Evolutionary conservation across 2,329 filamentous ascomycete genomes (phyloP).

Genomic region (Rutstroemia sp.): DNA sequence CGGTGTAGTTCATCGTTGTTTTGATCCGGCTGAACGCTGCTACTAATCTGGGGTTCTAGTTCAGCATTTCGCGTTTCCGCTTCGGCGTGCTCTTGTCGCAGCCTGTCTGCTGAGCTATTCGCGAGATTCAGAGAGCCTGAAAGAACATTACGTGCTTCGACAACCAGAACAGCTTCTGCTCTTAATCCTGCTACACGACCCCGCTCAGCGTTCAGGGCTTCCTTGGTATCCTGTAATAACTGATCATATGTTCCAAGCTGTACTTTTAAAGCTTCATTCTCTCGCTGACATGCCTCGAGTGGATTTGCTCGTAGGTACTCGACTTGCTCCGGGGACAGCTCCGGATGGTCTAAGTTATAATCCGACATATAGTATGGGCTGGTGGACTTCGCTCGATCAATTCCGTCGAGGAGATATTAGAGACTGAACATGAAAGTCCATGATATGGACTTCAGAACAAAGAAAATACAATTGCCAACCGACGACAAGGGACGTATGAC

Average conservation of each 20-base stretch:
- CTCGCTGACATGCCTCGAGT: conserved; percentile 4
- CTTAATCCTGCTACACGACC: background rate
- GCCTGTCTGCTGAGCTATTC: background rate
- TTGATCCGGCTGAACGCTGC: background rate
- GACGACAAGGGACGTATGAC: too few relatives aligned
- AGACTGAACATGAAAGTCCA: too few relatives aligned
- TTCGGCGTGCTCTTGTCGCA: background rate
- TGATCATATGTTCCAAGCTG: background rate
- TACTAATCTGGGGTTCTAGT: background rate
- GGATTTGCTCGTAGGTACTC: background rate
- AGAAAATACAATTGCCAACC: too few relatives aligned
- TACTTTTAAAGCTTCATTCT: background rate
- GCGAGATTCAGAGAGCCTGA: background rate
- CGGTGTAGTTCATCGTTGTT: background rate
- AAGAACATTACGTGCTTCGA: background rate
- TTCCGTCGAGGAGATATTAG: background rate
- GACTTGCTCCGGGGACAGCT: background rate
- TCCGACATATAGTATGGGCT: background rate
- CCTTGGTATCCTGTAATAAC: background rate
- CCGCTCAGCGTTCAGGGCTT: background rate
- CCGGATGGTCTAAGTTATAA: conserved; percentile 1
- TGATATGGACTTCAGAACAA: too few relatives aligned
- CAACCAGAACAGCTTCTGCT: background rate
- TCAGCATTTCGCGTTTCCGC: background rate
- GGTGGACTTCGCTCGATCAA: background rate